phyloP scores from a whole-genome alignment of 2,329 filamentous ascomycete genomes.

The Pseudogymnoascus sp. region DNA sequence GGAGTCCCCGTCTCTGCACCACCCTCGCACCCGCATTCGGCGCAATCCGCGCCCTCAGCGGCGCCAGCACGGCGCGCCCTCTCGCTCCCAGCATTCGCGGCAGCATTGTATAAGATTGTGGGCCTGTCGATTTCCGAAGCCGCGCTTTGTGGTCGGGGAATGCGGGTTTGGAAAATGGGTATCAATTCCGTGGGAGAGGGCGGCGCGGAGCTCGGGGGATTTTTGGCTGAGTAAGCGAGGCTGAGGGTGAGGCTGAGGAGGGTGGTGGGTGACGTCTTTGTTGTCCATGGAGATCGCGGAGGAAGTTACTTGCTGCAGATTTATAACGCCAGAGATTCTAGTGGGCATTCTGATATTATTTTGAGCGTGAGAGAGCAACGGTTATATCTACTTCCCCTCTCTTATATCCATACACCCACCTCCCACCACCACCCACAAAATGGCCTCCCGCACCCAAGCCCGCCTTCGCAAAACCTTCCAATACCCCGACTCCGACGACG shows the following conservation, averaged over 20 bases:
- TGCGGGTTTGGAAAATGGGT: background rate
- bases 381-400: conserved; percentile 1
- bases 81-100: conserved; percentile 24
- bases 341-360: background rate
- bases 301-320: background rate
- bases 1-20: conserved; percentile 38
- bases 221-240: conserved; percentile 12
- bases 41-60: background rate
- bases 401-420: background rate
- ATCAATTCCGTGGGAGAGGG: background rate
- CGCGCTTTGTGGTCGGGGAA: background rate
- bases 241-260: background rate
- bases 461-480: conserved; percentile 71
- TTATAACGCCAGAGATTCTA: background rate
- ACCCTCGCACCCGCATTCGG: conserved; percentile 13
- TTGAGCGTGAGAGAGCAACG: background rate
- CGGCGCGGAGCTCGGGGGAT: background rate
- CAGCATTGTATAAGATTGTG: conserved; percentile 20
- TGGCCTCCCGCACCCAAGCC: conserved; percentile 34
- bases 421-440: conserved; percentile 12
- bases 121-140: background rate
- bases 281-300: background rate
- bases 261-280: background rate
- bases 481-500: conserved; percentile 58
- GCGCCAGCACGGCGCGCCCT: conserved; percentile 13